Base-by-base conservation (phyloP, 2,329 filamentous ascomycete species). In the Coleophoma eucalyptorum region DNA sequence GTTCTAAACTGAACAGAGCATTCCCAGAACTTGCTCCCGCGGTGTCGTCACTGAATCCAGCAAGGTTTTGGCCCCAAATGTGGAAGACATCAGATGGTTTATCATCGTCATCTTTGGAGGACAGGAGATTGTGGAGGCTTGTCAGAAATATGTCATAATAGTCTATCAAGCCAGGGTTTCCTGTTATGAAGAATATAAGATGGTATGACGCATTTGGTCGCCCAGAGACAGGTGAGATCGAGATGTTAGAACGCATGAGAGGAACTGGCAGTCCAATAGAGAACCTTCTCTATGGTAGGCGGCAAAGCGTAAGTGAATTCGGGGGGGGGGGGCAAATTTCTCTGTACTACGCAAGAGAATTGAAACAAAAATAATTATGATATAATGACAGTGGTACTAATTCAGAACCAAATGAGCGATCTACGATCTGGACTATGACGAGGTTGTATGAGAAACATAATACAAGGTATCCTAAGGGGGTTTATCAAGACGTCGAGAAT, bases 161-260 rank as follows among this genome's bases (percentile, higher is more conserved):
- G 50, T 78, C 80, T 46, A 91, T 79, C 16, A 90, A 73, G 5
- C 89, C 89, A 5, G 89, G 89, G 57, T 93, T 93, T 18, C 89
- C 89, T 26, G 86, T 81, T 38, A 93, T 76, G 67, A 89, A 86
- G 71, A 83, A 90, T 58, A 92, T 71, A 46, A 91, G 77, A 38
- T 35, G 34, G 31, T 46, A 38, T 38, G 35, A 38, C 35, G 35
- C 35, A 38, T 38, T 11, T 38, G 35, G 35, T 18, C 16, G 35
- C 16, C 15, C 16, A 15, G 35, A 38, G 3, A 38, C 16, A 15
- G 35, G 35, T 15, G 35, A 15, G 13, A 38, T 38, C 35, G 35
- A 38, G 35, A 38, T 38, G 15, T 12, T 15, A n/a, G 35, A 18
- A 38, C 13, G 35, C 35, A 38, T 38, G 35, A 38, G 13, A 18